Percentiles rank a stretch among this genome's conserved stretches.
phyloP scores from a whole-genome alignment of 2,329 filamentous ascomycete genomes.

The Plectosphaerella plurivora region DNA sequence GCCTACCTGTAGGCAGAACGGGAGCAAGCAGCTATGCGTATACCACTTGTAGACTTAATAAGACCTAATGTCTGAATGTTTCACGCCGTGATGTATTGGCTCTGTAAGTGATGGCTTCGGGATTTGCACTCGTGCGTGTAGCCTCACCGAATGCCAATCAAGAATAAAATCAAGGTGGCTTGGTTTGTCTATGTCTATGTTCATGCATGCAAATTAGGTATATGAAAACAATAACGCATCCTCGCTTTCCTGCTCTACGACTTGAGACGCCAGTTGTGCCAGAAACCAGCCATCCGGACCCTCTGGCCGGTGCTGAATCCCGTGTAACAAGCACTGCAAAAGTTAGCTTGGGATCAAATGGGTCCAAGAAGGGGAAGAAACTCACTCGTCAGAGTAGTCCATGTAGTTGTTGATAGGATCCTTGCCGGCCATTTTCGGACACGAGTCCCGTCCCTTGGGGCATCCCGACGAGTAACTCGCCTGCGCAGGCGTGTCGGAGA shows the following conservation, averaged over 20 bases:
- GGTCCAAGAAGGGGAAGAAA: conserved; percentile 12
- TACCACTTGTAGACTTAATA: no score
- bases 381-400: conserved; percentile 37
- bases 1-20: conserved; percentile 10
- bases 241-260: no score
- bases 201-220: no score
- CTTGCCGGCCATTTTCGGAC: conserved; percentile 21
- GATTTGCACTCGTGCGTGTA: no score
- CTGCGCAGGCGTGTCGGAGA: conserved; percentile 36
- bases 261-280: conserved; percentile 10
- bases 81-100: no score
- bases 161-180: no score
- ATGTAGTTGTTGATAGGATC: conserved; percentile 35
- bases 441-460: conserved; percentile 28
- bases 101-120: no score
- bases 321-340: conserved; percentile 31
- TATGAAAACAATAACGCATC: no score
- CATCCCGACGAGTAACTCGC: conserved; percentile 26
- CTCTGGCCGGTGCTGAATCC: conserved; percentile 37
- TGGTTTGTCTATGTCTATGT: no score
- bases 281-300: conserved; percentile 21
- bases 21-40: no score
- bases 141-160: no score
- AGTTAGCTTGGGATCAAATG: not conserved
- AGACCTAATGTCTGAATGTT: no score